These are phyloP conservation scores for Cercophora samala DNA, from an alignment of 495 filamentous ascomycete species.

Conservation along the genomic window DNA sequence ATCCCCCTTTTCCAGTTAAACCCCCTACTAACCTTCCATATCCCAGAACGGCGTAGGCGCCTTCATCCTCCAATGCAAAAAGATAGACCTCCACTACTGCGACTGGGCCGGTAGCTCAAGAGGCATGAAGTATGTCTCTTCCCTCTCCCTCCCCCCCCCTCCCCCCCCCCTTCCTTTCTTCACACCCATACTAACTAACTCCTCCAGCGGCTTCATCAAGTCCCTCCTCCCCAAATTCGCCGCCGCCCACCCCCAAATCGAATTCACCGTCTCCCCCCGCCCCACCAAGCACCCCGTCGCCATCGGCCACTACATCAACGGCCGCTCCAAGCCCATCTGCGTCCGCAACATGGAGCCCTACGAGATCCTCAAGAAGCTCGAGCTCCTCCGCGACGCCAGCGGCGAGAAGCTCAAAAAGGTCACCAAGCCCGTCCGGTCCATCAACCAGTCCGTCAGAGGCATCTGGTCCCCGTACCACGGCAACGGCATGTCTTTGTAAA, in stretches of 20 bases:
- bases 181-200: neutral
- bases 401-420: constrained; percentile 78
- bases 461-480: constrained; percentile 95
- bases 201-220: constrained; percentile 70
- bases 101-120: constrained; percentile 86
- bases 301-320: constrained; percentile 85
- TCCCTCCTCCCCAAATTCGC: constrained; percentile 73
- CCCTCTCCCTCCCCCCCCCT: constrained; percentile 1
- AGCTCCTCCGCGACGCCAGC: constrained; percentile 74
- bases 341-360: constrained; percentile 77
- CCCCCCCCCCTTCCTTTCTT: neutral
- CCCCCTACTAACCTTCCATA: neutral
- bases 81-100: constrained; percentile 93
- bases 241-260: constrained; percentile 76
- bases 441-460: constrained; percentile 89
- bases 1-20: neutral
- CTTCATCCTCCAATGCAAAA: constrained; percentile 96
- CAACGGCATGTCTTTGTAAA: constrained; percentile 43
- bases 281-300: constrained; percentile 84
- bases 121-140: constrained; percentile 79
- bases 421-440: constrained; percentile 77
- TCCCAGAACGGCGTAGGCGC: constrained; percentile 89
- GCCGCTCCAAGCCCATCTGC: constrained; percentile 78
- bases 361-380: constrained; percentile 78
- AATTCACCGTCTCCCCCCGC: constrained; percentile 84